Evolutionary conservation across 306 rosid genomes (phyloP).

Genomic region (Cicer pinnatifidum): DNA sequence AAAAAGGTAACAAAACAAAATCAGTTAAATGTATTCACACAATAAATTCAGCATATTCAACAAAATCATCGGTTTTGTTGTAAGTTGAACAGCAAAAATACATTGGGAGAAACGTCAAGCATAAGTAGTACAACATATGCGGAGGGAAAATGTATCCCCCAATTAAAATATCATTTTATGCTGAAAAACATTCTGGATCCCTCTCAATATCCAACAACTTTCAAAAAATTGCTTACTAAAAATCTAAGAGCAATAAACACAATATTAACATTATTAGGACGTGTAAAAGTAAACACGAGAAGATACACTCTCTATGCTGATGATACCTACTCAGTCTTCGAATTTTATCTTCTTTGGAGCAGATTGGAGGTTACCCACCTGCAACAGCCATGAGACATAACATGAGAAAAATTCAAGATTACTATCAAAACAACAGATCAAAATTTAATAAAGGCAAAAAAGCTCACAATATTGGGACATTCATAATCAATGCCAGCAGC

Average conservation of each 20-base stretch:
- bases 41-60: neutral
- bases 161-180: neutral
- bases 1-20: constrained; percentile 15
- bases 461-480: constrained; percentile 87
- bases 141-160: neutral
- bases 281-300: neutral
- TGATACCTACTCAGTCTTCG: constrained; percentile 47
- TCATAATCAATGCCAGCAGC: constrained; percentile 86
- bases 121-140: constrained; percentile 12
- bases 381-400: constrained; percentile 36
- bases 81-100: neutral
- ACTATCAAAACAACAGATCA: neutral
- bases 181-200: neutral
- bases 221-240: neutral
- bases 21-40: neutral
- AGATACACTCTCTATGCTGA: neutral
- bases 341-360: constrained; percentile 88
- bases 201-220: neutral
- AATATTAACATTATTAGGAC: neutral
- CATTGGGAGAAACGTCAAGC: neutral
- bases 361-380: constrained; percentile 71
- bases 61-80: constrained; percentile 19
- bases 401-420: neutral
- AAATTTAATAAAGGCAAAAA: neutral
- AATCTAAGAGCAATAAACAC: neutral